Conservation (phyloP, 2,329 filamentous ascomycete species). For the Cladosporium oxysporum region DNA sequence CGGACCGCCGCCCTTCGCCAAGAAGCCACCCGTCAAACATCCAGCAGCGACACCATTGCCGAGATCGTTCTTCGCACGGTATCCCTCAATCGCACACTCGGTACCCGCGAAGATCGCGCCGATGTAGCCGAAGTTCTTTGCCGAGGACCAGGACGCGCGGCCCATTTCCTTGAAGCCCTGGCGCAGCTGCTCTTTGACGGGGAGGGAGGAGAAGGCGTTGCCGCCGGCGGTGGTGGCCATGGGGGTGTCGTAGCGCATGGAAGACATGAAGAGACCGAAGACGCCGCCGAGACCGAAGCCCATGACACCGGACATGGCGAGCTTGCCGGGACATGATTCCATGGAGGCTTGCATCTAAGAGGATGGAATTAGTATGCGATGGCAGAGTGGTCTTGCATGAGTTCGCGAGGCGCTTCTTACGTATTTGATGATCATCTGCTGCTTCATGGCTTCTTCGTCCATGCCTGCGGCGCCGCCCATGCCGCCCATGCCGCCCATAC, state of each 20-base stretch:
- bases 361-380: neutral
- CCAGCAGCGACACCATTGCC: slow-evolving; percentile 84
- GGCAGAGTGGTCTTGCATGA: neutral
- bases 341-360: slow-evolving; percentile 75
- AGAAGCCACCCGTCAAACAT: slow-evolving; percentile 84
- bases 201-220: slow-evolving; percentile 64
- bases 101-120: slow-evolving; percentile 89
- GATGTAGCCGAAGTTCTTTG: slow-evolving; percentile 93
- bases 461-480: slow-evolving; percentile 24
- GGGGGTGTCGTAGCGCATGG: slow-evolving; percentile 97
- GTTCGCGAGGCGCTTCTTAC: slow-evolving; percentile 17
- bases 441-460: slow-evolving; percentile 41
- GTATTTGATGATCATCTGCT: slow-evolving; percentile 52
- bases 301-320: slow-evolving; percentile 85
- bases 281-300: slow-evolving; percentile 91
- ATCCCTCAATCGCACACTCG: slow-evolving; percentile 92
- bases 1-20: slow-evolving; percentile 84
- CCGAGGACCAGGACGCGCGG: slow-evolving; percentile 73
- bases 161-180: slow-evolving; percentile 96
- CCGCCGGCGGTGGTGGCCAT: slow-evolving; percentile 59
- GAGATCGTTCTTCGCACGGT: slow-evolving; percentile 90
- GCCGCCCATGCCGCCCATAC: slow-evolving; percentile 25
- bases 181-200: slow-evolving; percentile 79
- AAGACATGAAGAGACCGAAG: slow-evolving; percentile 98
- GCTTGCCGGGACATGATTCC: slow-evolving; percentile 91